Percentiles rank a stretch among this genome's conserved stretches.
Conservation (phyloP, 371 early-diverging fungal species). For the Fennellomyces sp. region DNA sequence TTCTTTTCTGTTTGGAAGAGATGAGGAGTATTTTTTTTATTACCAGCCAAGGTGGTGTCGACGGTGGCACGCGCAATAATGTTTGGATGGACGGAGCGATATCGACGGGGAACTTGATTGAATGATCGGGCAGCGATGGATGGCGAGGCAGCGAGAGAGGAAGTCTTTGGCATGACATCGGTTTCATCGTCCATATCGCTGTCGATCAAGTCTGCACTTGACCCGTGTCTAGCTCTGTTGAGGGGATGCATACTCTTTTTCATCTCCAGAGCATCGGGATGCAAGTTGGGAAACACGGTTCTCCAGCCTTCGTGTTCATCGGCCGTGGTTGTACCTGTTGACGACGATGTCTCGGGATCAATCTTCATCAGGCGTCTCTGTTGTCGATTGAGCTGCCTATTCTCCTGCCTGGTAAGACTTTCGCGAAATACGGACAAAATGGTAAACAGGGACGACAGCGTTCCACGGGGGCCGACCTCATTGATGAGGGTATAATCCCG, state of each 20-base stretch:
- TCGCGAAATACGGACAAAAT: slow-evolving; percentile 92
- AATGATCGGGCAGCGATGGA: background rate
- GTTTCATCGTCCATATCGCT: slow-evolving; percentile 14
- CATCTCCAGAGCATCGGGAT: slow-evolving; percentile 16
- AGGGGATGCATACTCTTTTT: background rate
- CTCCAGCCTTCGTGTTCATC: slow-evolving; percentile 41
- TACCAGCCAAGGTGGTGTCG: slow-evolving; percentile 84
- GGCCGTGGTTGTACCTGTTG: slow-evolving; percentile 9
- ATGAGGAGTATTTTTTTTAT: too few relatives aligned
- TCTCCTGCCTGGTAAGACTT: slow-evolving; percentile 63
- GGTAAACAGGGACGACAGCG: slow-evolving; percentile 89
- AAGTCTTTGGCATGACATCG: background rate
- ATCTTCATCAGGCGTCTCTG: too few relatives aligned
- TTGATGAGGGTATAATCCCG: slow-evolving; percentile 79
- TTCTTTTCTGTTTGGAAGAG: too few relatives aligned
- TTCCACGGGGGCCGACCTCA: slow-evolving; percentile 89
- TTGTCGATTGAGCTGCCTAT: slow-evolving; percentile 5
- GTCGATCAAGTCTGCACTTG: slow-evolving; percentile 1
- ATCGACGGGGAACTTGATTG: slow-evolving; percentile 4
- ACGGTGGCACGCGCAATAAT: slow-evolving; percentile 85
- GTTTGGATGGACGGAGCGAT: slow-evolving; percentile 65
- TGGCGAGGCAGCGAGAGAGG: background rate
- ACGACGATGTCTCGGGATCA: background rate
- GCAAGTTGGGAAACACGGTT: slow-evolving; percentile 49
- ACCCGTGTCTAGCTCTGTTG: too few relatives aligned